These are phyloP conservation scores for Penicillium janthinellum DNA, from an alignment of 2,329 filamentous ascomycete genomes.

Conservation along the genomic window DNA sequence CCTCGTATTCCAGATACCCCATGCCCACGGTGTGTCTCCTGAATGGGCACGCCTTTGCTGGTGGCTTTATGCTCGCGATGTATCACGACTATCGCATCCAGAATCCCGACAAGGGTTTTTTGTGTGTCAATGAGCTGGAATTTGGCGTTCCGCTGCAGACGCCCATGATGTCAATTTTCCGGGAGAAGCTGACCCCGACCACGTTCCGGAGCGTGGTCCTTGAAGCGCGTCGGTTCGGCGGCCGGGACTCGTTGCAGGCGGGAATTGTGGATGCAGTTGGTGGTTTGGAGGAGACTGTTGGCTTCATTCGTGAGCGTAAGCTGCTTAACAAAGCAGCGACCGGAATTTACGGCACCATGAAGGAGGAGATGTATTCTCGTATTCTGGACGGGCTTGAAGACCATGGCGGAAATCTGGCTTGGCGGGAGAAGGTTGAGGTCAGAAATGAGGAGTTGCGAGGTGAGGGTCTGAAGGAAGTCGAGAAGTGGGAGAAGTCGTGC, in stretches of 20 bases:
- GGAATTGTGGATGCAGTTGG: constrained; percentile 71
- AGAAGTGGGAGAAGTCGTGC: constrained; percentile 52
- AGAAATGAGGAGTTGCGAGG: constrained; percentile 47
- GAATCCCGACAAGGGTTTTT: constrained; percentile 68
- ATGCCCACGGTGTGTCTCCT: constrained; percentile 81
- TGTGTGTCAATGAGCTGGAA: constrained; percentile 80
- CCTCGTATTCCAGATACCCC: constrained; percentile 57
- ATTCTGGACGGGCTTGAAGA: constrained; percentile 61
- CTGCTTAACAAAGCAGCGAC: constrained; percentile 64
- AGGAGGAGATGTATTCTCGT: constrained; percentile 74
- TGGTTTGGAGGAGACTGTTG: constrained; percentile 63
- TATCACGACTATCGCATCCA: constrained; percentile 82
- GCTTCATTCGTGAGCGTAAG: constrained; percentile 60
- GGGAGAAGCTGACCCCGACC: constrained; percentile 62
- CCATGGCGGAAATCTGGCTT: constrained; percentile 50
- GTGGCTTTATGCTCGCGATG: constrained; percentile 78
- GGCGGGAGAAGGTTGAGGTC: constrained; percentile 51
- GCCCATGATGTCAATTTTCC: constrained; percentile 74
- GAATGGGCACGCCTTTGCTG: constrained; percentile 80
- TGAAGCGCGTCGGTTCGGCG: constrained; percentile 71
- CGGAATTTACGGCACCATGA: constrained; percentile 70
- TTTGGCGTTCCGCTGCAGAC: constrained; percentile 75
- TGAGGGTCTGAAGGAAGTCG: constrained; percentile 52
- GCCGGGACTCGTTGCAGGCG: constrained; percentile 62
- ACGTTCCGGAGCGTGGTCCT: constrained; percentile 68